These are phyloP conservation scores for Drechmeria coniospora DNA, from an alignment of 2,329 filamentous ascomycete genomes.

Conservation along the genomic window DNA sequence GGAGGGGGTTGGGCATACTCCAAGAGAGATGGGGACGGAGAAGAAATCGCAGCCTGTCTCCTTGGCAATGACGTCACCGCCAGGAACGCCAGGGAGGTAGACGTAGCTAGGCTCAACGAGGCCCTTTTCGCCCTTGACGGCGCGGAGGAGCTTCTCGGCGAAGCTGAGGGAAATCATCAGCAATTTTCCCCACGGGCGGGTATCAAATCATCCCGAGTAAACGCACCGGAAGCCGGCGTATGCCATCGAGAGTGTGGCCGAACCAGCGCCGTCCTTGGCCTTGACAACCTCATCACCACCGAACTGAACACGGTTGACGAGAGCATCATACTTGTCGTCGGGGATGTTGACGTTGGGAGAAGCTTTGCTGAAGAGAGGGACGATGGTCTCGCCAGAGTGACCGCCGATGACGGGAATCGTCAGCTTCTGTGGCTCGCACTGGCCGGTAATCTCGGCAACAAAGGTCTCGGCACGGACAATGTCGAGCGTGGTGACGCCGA, in stretches of 20 bases:
- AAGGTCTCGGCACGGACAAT: conserved; percentile 98
- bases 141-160: conserved; percentile 86
- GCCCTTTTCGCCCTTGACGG: conserved; percentile 74
- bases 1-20: conserved; percentile 50
- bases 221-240: conserved; percentile 82
- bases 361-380: conserved; percentile 89
- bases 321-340: conserved; percentile 73
- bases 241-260: conserved; percentile 86
- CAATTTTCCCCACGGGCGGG: no score
- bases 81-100: conserved; percentile 80
- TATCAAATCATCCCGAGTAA: background rate
- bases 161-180: conserved; percentile 44
- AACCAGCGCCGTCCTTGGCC: conserved; percentile 84
- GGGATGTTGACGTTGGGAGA: conserved; percentile 68
- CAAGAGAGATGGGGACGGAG: conserved; percentile 89
- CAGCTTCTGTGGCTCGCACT: conserved; percentile 67
- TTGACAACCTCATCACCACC: conserved; percentile 95
- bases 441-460: conserved; percentile 69
- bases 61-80: conserved; percentile 75
- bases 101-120: conserved; percentile 91
- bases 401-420: conserved; percentile 88
- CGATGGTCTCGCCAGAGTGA: conserved; percentile 96
- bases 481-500: conserved; percentile 96
- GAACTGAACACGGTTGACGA: conserved; percentile 93
- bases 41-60: conserved; percentile 82